phyloP scores from a whole-genome alignment of 2,329 filamentous ascomycete species.

The Penicillium sp. region DNA sequence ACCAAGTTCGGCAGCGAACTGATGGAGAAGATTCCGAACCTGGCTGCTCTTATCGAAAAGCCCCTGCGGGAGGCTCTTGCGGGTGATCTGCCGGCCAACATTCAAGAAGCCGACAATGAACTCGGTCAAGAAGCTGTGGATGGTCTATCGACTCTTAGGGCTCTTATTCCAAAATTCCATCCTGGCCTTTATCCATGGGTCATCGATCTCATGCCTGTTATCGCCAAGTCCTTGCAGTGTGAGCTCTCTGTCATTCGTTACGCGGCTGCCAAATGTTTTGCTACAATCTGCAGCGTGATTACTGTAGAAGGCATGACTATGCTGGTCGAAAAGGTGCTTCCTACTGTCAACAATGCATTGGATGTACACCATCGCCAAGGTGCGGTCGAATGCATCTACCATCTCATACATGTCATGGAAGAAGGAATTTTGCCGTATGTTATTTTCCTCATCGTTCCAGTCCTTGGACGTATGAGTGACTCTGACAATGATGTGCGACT shows the following conservation, averaged over 20 bases:
- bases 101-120: slow-evolving; percentile 67
- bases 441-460: slow-evolving; percentile 96
- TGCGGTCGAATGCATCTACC: slow-evolving; percentile 91
- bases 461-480: slow-evolving; percentile 96
- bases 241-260: slow-evolving; percentile 90
- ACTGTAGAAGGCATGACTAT: slow-evolving; percentile 94
- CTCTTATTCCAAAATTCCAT: slow-evolving; percentile 86
- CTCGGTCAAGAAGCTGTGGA: slow-evolving; percentile 92
- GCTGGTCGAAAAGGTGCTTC: slow-evolving; percentile 86
- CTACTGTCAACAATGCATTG: slow-evolving; percentile 83
- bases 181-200: slow-evolving; percentile 72
- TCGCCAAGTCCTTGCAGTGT: slow-evolving; percentile 84
- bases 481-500: slow-evolving; percentile 93
- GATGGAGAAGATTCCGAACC: slow-evolving; percentile 77
- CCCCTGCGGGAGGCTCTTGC: slow-evolving; percentile 73
- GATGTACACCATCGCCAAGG: slow-evolving; percentile 89
- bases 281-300: slow-evolving; percentile 95
- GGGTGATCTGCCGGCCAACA: slow-evolving; percentile 66
- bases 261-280: slow-evolving; percentile 94
- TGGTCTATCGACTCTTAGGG: slow-evolving; percentile 85
- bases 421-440: slow-evolving; percentile 94
- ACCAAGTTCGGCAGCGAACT: slow-evolving; percentile 72
- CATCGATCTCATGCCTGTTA: slow-evolving; percentile 74
- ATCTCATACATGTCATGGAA: slow-evolving; percentile 97
- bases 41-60: slow-evolving; percentile 74